Base-by-base conservation (phyloP, 2,329 filamentous ascomycete genomes). In the Elsinoe perseae region DNA sequence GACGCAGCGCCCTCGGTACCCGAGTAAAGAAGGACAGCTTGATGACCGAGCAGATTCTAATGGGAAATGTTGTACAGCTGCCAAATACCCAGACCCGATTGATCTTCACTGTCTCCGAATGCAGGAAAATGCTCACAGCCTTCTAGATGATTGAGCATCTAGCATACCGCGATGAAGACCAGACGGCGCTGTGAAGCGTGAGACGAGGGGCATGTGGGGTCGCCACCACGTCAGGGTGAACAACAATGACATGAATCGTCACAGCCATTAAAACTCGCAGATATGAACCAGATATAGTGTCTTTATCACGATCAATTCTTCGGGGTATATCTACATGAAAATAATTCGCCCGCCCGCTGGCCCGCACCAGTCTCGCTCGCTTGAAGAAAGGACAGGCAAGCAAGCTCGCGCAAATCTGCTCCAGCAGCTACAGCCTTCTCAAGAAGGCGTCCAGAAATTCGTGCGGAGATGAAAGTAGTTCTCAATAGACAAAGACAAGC, bases 121-220 rank as follows among this genome's bases (percentile, higher is more conserved):
- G n/a, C n/a, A n/a, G n/a, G n/a, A n/a, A n/a, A n/a, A n/a, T n/a
- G n/a, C n/a, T n/a, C n/a, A n/a, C n/a, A n/a, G n/a, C n/a, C n/a
- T n/a, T n/a, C n/a, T n/a, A n/a, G n/a, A n/a, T n/a, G n/a, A n/a
- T n/a, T n/a, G n/a, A n/a, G n/a, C n/a, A n/a, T n/a, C n/a, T n/a
- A n/a, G n/a, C n/a, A n/a, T n/a, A n/a, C n/a, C n/a, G n/a, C n/a
- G n/a, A n/a, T n/a, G n/a, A n/a, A n/a, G n/a, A n/a, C n/a, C n/a
- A n/a, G n/a, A n/a, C n/a, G n/a, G n/a, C n/a, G n/a, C n/a, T n/a
- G n/a, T n/a, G 46, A 9, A 20, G 30, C 48, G 23, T 12, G 16
- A 23, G 48, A 34, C 10, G 48, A 52, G 48, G 30, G 48, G 28
- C 28, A 52, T 32, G 48, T 52, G 48, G 48, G 48, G 48, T 52